These are phyloP conservation scores for Talaromyces sp. DNA, from an alignment of 2,329 filamentous ascomycete species.

Conservation along the genomic window DNA sequence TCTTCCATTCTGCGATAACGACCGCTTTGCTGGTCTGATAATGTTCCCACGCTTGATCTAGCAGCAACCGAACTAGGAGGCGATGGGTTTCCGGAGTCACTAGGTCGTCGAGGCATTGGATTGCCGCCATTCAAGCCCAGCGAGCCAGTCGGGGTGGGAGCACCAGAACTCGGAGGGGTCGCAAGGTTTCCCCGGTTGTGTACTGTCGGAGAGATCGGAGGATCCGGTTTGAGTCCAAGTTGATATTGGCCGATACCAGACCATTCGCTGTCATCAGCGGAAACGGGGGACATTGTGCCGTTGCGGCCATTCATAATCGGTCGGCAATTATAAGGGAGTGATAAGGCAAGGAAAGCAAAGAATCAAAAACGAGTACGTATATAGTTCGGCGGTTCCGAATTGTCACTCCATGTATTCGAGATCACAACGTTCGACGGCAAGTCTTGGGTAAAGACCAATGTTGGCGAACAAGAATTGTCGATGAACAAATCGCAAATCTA, in stretches of 20 bases:
- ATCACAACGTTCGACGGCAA: neutral
- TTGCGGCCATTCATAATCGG: conserved; percentile 63
- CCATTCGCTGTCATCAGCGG: conserved; percentile 77
- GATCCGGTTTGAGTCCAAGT: conserved; percentile 36
- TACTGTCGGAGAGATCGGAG: conserved; percentile 44
- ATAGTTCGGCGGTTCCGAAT: neutral
- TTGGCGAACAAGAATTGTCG: neutral
- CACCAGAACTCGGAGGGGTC: conserved; percentile 64
- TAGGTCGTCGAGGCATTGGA: conserved; percentile 22
- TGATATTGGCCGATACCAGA: conserved; percentile 65
- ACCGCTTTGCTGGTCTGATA: conserved; percentile 60
- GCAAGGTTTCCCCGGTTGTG: conserved; percentile 50
- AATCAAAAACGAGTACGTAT: neutral
- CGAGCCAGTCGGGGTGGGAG: conserved; percentile 45
- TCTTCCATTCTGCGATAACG: conserved; percentile 59
- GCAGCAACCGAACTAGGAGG: conserved; percentile 78
- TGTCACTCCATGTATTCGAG: conserved; percentile 11
- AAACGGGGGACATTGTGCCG: conserved; percentile 75
- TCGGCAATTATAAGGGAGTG: neutral
- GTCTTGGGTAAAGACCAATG: no score
- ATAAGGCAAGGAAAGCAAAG: neutral
- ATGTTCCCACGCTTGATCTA: conserved; percentile 71
- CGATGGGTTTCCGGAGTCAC: conserved; percentile 56
- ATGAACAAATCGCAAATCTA: neutral
- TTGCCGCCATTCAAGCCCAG: conserved; percentile 52